These are phyloP conservation scores for Mollisia scopiformis DNA, from an alignment of 2,329 filamentous ascomycete species.

Conservation along the genomic window DNA sequence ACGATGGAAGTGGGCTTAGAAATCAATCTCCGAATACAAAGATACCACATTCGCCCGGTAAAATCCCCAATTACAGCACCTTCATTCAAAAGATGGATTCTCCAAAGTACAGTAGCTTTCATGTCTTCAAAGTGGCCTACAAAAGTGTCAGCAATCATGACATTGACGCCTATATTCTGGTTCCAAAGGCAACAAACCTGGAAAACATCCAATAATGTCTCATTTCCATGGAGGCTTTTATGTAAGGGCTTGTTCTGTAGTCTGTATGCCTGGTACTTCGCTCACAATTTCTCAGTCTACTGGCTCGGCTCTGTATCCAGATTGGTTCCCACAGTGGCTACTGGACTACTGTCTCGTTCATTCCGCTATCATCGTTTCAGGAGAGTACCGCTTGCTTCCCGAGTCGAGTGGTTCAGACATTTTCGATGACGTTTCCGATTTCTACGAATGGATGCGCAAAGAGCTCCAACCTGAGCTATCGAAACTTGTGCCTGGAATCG, in stretches of 20 bases:
- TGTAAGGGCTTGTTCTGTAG: background rate
- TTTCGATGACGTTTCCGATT: conserved; percentile 48
- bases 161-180: conserved; percentile 16
- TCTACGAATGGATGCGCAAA: conserved; percentile 49
- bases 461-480: conserved; percentile 11
- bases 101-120: conserved; percentile 18
- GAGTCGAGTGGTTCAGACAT: conserved; percentile 50
- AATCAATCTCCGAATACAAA: background rate
- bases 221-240: conserved; percentile 25
- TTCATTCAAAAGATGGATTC: conserved; percentile 14
- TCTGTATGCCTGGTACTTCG: background rate
- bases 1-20: background rate
- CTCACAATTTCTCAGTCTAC: conserved; percentile 4
- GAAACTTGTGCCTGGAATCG: conserved; percentile 4
- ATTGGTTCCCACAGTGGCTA: conserved; percentile 39
- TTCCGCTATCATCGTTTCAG: conserved; percentile 47
- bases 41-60: background rate
- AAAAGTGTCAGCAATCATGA: conserved; percentile 21
- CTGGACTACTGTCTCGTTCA: conserved; percentile 43
- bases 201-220: conserved; percentile 17
- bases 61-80: conserved; percentile 11
- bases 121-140: conserved; percentile 18
- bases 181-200: conserved; percentile 12
- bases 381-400: conserved; percentile 55
- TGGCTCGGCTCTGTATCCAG: conserved; percentile 16